Evolutionary conservation across 768 basidiomycete species (phyloP).

Genomic region (Boletus sp.): DNA sequence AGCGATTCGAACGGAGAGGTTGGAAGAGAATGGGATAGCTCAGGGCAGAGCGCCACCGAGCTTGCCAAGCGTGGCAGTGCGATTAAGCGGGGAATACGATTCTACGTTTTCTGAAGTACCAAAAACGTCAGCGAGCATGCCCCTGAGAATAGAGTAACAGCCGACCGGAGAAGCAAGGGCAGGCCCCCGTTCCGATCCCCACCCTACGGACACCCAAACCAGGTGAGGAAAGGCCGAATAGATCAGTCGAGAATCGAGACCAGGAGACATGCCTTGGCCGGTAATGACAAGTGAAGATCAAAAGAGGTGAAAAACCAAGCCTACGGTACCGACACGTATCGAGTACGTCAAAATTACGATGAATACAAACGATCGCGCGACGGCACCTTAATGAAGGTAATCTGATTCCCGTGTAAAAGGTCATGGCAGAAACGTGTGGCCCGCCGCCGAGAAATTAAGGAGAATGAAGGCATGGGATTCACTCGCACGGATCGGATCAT

Average conservation of each 20-base stretch:
- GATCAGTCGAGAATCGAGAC: conserved; percentile 4
- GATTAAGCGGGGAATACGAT: conserved; percentile 9
- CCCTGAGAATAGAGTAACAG: conserved; percentile 3
- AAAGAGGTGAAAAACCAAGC: conserved; percentile 12
- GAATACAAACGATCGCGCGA: conserved; percentile 9
- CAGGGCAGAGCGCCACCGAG: conserved; percentile 13
- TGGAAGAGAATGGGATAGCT: not conserved
- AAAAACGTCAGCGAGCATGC: conserved; percentile 16
- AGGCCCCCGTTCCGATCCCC: conserved; percentile 19
- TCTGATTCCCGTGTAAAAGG: conserved; percentile 21
- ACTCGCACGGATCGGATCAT: conserved; percentile 20
- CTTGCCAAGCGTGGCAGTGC: not conserved
- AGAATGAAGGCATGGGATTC: conserved; percentile 8
- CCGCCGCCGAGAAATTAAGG: conserved; percentile 5
- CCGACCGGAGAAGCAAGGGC: conserved; percentile 8
- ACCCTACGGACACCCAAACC: not conserved
- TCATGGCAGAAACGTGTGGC: conserved; percentile 4
- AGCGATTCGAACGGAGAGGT: too few species aligned
- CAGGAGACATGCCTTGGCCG: conserved; percentile 4
- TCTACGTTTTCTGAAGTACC: conserved; percentile 2
- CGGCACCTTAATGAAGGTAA: conserved; percentile 23
- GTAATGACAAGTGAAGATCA: conserved; percentile 26
- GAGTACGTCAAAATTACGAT: conserved; percentile 27
- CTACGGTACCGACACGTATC: conserved; percentile 27
- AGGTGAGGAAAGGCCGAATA: conserved; percentile 2